Evolutionary conservation across 73 alveolate genomes (phyloP), one percentile per base, ranked within the genome.

Genomic region (Paramecium caudatum): DNA sequence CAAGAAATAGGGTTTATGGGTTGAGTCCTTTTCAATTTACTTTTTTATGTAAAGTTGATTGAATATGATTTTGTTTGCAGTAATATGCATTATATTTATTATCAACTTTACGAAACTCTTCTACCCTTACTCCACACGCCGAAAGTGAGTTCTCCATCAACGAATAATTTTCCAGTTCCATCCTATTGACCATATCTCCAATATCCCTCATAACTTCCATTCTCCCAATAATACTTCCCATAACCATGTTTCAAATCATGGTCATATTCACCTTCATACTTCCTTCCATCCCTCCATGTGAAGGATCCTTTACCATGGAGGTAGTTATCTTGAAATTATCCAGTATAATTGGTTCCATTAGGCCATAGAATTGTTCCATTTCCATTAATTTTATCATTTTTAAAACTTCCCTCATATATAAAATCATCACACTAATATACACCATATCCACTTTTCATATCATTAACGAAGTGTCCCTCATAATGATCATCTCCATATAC

Each of bases 381-480:
- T 7, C 82, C 82, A 63, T 21, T 9, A 3, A 30, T 21, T 5
- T 37, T 6, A 10, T 33, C 82, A 12, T 63, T 15, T 63, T 63
- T 33, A 10, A 81, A 94, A 27, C 84, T 82, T 9, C 98, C 98
- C 34, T 68, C 91, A 61, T 94, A 94, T 23, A 62, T 74, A 45
- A 94, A 95, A 4, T 94, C 96, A 68, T 94, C 95, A 37, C 87
- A 92, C 95, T 96, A 94, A n/a, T 94, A 95, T 37, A 82, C 85
- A 45, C 99, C 99, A 3, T 84, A 30, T 23, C 99, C 99, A 61
- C 94, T 91, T 63, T 95, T 83, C 70, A 65, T 34, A 74, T 95
- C 97, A 48, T 95, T 83, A 9, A 61, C 82, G 97, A 97, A 96
- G 16, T 90, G 33, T 15, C 99, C 98, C 21, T 86, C 96, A 90